These are phyloP conservation scores for Penicillium egyptiacum DNA, from an alignment of 495 filamentous ascomycete species.

Conservation along the genomic window DNA sequence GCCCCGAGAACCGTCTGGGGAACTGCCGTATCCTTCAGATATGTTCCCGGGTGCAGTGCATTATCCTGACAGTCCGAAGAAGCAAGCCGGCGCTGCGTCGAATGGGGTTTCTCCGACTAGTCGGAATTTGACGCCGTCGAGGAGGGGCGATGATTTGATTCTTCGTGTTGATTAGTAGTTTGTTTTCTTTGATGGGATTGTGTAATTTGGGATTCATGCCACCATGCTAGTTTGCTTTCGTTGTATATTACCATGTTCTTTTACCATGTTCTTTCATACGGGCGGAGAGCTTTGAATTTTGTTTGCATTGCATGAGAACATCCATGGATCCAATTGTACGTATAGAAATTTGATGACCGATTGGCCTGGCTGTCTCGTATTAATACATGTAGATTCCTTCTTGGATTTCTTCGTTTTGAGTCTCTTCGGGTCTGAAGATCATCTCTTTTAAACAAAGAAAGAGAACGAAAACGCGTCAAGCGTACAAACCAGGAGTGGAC, in stretches of 20 bases:
- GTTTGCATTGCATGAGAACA: not conserved
- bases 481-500: not conserved
- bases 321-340: not conserved
- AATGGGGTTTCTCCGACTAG: slow-evolving; percentile 31
- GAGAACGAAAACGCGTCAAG: not conserved
- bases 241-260: slow-evolving; percentile 6
- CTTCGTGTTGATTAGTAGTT: slow-evolving; percentile 37
- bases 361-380: not conserved
- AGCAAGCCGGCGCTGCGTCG: slow-evolving; percentile 1
- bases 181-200: not conserved
- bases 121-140: slow-evolving; percentile 41
- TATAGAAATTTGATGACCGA: not conserved
- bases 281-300: slow-evolving; percentile 1
- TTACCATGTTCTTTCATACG: not conserved
- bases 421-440: not conserved
- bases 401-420: not conserved
- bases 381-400: not conserved
- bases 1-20: not conserved
- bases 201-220: not conserved
- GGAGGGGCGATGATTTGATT: slow-evolving; percentile 38
- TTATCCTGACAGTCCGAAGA: slow-evolving; percentile 28
- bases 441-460: not conserved
- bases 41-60: slow-evolving; percentile 10
- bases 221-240: slow-evolving; percentile 4
- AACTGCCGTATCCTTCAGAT: slow-evolving; percentile 30